Evolutionary conservation across 495 filamentous ascomycete species (phyloP).

Genomic region (Aspergillus carlsbadensis): DNA sequence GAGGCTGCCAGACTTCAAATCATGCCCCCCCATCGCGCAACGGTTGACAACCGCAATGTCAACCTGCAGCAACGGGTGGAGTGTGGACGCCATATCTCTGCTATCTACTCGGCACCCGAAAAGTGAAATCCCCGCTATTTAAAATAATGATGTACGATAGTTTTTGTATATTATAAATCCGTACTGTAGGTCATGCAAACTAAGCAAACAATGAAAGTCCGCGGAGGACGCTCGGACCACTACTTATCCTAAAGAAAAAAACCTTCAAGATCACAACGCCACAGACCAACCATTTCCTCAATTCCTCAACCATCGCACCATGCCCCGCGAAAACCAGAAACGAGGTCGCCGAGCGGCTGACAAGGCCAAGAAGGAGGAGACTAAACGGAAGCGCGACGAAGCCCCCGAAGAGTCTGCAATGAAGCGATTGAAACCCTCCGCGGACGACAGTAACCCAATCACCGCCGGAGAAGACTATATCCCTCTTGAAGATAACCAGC

Average conservation of each 20-base stretch:
- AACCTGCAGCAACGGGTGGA: constrained; percentile 84
- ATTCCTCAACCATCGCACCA: constrained; percentile 18
- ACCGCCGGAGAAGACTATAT: constrained; percentile 38
- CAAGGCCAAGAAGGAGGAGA: constrained; percentile 42
- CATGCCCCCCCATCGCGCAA: constrained; percentile 71
- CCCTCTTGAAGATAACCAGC: constrained; percentile 30
- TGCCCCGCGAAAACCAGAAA: constrained; percentile 62
- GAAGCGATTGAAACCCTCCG: constrained; percentile 41
- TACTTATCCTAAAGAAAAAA: constrained; percentile 36
- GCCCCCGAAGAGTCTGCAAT: constrained; percentile 34
- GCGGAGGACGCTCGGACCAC: constrained; percentile 43
- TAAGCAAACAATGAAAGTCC: constrained; percentile 33
- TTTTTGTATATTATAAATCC: constrained; percentile 26
- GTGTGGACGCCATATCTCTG: constrained; percentile 81
- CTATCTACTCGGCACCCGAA: constrained; percentile 63
- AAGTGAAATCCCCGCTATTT: not conserved
- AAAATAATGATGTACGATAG: constrained; percentile 16
- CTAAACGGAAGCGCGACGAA: constrained; percentile 45
- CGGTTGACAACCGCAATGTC: constrained; percentile 61
- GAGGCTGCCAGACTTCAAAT: constrained; percentile 81
- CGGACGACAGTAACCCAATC: constrained; percentile 24
- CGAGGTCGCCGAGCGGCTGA: constrained; percentile 65
- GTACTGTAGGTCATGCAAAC: constrained; percentile 21
- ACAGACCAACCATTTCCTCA: not conserved
- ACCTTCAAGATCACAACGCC: not conserved